Evolutionary conservation across 495 filamentous ascomycete species (phyloP).

Genomic region (Platismatia glauca): DNA sequence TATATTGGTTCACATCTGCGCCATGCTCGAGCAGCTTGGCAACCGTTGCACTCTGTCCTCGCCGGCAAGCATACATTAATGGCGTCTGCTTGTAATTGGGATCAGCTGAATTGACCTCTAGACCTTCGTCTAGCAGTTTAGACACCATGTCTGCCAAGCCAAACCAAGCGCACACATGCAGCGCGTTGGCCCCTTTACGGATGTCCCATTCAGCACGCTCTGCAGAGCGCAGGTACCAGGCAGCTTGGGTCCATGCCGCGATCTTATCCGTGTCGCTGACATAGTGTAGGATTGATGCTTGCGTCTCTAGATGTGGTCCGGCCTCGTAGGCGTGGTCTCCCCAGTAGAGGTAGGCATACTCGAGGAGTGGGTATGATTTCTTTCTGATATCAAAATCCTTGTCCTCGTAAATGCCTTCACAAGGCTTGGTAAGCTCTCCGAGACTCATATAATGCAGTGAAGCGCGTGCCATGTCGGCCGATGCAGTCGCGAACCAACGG

Average conservation of each 20-base stretch:
- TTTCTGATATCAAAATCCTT: slow-evolving; percentile 22
- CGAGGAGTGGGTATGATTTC: slow-evolving; percentile 17
- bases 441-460: slow-evolving; percentile 24
- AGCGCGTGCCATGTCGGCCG: slow-evolving; percentile 14
- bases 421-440: slow-evolving; percentile 21
- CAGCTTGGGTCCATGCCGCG: slow-evolving; percentile 24
- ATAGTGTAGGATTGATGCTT: slow-evolving; percentile 12
- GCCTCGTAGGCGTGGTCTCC: slow-evolving; percentile 25
- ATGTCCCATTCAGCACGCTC: slow-evolving; percentile 27
- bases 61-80: slow-evolving; percentile 27
- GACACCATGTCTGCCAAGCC: slow-evolving; percentile 17
- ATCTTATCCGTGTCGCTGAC: slow-evolving; percentile 16
- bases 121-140: slow-evolving; percentile 2
- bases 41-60: slow-evolving; percentile 22
- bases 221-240: slow-evolving; percentile 23
- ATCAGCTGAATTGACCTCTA: slow-evolving; percentile 21
- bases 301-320: slow-evolving; percentile 3
- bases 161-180: slow-evolving; percentile 29
- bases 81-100: slow-evolving; percentile 25
- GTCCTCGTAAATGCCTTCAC: slow-evolving; percentile 5
- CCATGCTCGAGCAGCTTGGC: slow-evolving; percentile 20
- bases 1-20: slow-evolving; percentile 21
- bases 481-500: slow-evolving; percentile 19
- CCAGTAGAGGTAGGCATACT: slow-evolving; percentile 27
- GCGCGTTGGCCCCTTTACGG: slow-evolving; percentile 21